phyloP scores from a whole-genome alignment of 331 rosid species.

The Dryas integrifolia region DNA sequence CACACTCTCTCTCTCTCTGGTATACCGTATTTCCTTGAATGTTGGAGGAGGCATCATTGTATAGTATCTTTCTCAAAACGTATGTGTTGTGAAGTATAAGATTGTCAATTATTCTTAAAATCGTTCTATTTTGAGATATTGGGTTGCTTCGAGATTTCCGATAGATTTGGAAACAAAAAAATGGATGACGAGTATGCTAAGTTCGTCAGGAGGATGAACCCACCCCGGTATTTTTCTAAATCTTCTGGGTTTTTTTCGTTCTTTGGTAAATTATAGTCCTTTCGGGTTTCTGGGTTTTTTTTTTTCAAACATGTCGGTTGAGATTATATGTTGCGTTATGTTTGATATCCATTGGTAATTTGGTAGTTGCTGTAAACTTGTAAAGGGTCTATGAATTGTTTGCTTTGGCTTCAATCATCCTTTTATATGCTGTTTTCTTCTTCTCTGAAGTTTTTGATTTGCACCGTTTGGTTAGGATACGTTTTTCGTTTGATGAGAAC shows the following conservation, averaged over 20 bases:
- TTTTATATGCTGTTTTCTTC: no score
- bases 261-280: background rate
- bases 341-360: no score
- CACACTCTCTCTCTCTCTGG: background rate
- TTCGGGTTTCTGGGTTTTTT: constrained; percentile 18
- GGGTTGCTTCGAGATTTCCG: background rate
- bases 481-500: no score
- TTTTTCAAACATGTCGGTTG: no score
- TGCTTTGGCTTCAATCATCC: background rate
- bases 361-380: no score
- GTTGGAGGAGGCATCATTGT: constrained; percentile 35
- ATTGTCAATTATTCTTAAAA: background rate
- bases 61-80: background rate
- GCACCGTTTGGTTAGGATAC: background rate
- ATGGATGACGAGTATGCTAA: constrained; percentile 88
- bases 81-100: background rate
- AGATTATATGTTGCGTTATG: no score
- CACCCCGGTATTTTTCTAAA: constrained; percentile 52
- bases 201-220: constrained; percentile 83
- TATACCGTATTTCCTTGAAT: constrained; percentile 24
- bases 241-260: background rate
- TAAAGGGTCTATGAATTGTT: background rate
- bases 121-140: constrained; percentile 8
- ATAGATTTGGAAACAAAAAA: background rate
- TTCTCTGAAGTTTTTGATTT: background rate